A percentile compares a stretch with the other conserved stretches of the same genome.
Evolutionary conservation across 495 filamentous ascomycete genomes (phyloP).

Genomic region (Hypoxylon crocopeplum): DNA sequence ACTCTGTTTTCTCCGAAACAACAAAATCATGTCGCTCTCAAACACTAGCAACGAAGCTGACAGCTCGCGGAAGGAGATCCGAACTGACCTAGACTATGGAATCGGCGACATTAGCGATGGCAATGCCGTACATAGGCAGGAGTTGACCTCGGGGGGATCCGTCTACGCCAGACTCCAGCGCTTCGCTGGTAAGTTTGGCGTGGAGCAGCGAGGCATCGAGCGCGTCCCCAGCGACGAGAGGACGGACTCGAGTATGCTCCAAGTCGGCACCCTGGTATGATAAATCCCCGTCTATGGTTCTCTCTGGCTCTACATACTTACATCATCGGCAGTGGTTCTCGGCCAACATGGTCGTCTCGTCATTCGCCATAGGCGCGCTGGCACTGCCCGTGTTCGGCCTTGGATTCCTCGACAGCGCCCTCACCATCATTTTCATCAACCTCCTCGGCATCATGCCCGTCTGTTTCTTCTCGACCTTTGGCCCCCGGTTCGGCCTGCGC

Average conservation of each 20-base stretch:
- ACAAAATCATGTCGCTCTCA: conserved; percentile 23
- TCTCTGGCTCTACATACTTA: background rate
- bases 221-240: conserved; percentile 78
- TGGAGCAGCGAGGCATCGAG: conserved; percentile 84
- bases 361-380: conserved; percentile 81
- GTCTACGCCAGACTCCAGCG: conserved; percentile 72
- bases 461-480: conserved; percentile 82
- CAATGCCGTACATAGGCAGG: conserved; percentile 66
- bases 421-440: conserved; percentile 82
- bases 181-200: conserved; percentile 69
- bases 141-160: conserved; percentile 66
- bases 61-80: conserved; percentile 27
- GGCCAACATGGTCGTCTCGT: conserved; percentile 83
- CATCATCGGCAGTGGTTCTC: conserved; percentile 70
- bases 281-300: conserved; percentile 19
- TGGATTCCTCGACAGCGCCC: conserved; percentile 77
- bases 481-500: conserved; percentile 76
- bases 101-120: conserved; percentile 56
- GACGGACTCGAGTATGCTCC: conserved; percentile 68
- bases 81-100: conserved; percentile 39
- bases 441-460: conserved; percentile 75
- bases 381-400: conserved; percentile 70
- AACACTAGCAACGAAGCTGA: conserved; percentile 34
- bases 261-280: conserved; percentile 78
- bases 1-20: background rate